Percentiles rank a stretch among this genome's conserved stretches.
phyloP scores from a whole-genome alignment of 306 rosid species.

The Erythrophleum fordii region DNA sequence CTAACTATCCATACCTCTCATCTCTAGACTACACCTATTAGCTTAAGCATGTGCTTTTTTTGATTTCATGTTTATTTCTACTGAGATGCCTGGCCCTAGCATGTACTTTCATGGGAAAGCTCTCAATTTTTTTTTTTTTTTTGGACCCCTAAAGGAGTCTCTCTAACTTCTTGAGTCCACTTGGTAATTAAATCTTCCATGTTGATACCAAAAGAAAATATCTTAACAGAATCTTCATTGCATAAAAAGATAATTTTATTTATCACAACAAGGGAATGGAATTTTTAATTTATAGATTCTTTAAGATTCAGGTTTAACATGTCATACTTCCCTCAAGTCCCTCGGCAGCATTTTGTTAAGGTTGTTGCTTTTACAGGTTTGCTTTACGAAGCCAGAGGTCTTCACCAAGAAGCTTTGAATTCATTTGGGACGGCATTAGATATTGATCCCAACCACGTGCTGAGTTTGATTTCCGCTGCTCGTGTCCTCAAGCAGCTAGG shows the following conservation, averaged over 20 bases:
- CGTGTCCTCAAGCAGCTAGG: slow-evolving; percentile 69
- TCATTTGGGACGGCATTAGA: slow-evolving; percentile 77
- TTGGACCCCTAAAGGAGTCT: too few species aligned
- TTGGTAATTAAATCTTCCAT: not conserved
- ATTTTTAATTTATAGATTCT: not conserved
- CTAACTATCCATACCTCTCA: too few species aligned
- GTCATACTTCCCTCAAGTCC: not conserved
- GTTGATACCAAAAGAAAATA: not conserved
- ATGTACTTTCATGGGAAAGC: too few species aligned
- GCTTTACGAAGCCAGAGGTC: slow-evolving; percentile 74
- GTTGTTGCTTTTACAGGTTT: slow-evolving; percentile 50
- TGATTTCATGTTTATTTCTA: not conserved
- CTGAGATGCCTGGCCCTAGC: not conserved
- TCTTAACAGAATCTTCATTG: not conserved
- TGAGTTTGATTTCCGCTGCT: slow-evolving; percentile 86
- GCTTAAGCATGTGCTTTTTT: not conserved
- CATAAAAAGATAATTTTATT: not conserved
- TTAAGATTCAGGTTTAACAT: not conserved
- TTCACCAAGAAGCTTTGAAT: slow-evolving; percentile 71
- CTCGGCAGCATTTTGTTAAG: not conserved
- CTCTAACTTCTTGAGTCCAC: too few species aligned
- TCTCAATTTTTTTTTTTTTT: too few species aligned
- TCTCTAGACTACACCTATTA: too few species aligned
- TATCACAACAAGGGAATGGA: not conserved
- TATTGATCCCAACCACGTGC: slow-evolving; percentile 72